Base-by-base conservation (phyloP, 2,329 filamentous ascomycete genomes). In the Colletotrichum higginsianum region DNA sequence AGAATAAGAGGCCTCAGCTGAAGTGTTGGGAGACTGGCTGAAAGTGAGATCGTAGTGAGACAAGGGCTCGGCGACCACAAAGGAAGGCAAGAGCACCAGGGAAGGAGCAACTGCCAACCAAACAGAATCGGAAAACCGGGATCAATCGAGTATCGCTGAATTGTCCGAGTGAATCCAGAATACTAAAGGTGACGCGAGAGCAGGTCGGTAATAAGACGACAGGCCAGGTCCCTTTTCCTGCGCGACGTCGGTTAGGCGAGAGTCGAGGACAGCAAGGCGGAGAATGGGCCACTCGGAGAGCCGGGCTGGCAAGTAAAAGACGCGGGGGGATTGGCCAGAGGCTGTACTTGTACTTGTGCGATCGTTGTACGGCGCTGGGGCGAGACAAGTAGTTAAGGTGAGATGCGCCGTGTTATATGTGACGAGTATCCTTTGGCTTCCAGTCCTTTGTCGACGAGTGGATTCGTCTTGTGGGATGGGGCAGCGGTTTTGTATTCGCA, bases 341-440 rank as follows among this genome's bases (percentile, higher is more conserved):
- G 16, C 49, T 11, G 52, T 55, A 46, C 26, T 56, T 11, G 52
- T 55, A 46, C 26, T 68, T 49, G 58, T 68, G 57, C 68, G 52
- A 58, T 71, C 52, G 65, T 60, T 58, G 68, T 68, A 61, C 49
- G 57, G 47, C 65, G 16, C 23, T 40, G 21, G 44, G 52, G 65
- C 60, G 68, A 68, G 38, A 68, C 65, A 71, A 26, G 26, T 23
- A 38, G 42, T 52, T 57, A 58, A 62, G 53, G 65, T 55, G 68
- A 60, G 46, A 71, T 68, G 53, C 44, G 40, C 38, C 58, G 65
- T 40, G 60, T 55, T 68, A 68, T 71, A 68, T 71, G 55, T 68
- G 68, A 30, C 47, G 58, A 49, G 64, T 18, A 58, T 16, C 40
- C 40, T 47, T 30, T 57, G 38, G 55, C 55, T 57, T 57, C n/a